These are phyloP conservation scores for Rhizophora apiculata DNA, from an alignment of 345 rosid species.

Conservation along the genomic window DNA sequence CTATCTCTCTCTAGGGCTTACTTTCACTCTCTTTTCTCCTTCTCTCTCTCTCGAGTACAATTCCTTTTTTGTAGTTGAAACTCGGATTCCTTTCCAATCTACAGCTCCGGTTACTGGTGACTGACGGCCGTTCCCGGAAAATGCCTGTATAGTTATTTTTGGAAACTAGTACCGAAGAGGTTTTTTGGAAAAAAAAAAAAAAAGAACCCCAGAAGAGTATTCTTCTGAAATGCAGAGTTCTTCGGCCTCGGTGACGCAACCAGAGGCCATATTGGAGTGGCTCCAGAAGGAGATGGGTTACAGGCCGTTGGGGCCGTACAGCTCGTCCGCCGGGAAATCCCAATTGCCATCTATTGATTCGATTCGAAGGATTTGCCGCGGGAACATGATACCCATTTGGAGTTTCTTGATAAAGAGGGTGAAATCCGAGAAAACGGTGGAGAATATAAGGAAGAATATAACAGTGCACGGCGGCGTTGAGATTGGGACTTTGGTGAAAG, in stretches of 20 bases:
- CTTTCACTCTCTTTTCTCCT: no score
- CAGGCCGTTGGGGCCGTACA: conserved; percentile 65
- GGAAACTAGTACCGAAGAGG: no score
- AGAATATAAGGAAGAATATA: conserved; percentile 69
- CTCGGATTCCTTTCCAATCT: no score
- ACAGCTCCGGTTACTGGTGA: no score
- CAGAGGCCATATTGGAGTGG: conserved; percentile 84
- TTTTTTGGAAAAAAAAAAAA: no score
- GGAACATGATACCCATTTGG: conserved; percentile 85
- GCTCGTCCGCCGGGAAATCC: conserved; percentile 42
- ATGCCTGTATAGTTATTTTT: no score
- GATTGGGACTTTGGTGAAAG: conserved; percentile 41
- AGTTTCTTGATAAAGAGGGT: conserved; percentile 59
- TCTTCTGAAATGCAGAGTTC: conserved; percentile 22
- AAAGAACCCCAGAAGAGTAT: not conserved
- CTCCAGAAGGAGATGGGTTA: conserved; percentile 87
- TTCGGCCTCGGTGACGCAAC: conserved; percentile 44
- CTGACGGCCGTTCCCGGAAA: no score
- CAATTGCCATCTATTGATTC: conserved; percentile 69
- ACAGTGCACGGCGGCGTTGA: conserved; percentile 62
- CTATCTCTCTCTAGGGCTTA: no score
- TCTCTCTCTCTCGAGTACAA: no score
- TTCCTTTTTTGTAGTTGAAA: no score
- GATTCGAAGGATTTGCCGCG: conserved; percentile 69
- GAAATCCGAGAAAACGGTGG: conserved; percentile 81